Evolutionary conservation across 148 eudicot genomes (phyloP).

Genomic region (Amaranthus cruentus): DNA sequence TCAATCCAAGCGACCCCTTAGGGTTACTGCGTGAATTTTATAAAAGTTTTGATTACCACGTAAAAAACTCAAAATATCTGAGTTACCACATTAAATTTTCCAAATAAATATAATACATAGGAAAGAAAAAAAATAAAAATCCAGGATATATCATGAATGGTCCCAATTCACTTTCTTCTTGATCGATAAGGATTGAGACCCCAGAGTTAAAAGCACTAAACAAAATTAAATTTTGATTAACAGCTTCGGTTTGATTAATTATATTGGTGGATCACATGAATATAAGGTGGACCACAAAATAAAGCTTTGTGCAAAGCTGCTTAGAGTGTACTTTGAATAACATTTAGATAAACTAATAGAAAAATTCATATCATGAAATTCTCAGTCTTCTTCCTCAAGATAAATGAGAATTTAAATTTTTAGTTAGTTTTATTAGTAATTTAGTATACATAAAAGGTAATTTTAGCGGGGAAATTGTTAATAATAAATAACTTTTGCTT

Average conservation of each 20-base stretch:
- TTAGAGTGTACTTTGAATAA: constrained; percentile 1
- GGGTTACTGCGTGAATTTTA: too few relatives aligned
- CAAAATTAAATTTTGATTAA: background rate
- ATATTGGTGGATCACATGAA: constrained; percentile 21
- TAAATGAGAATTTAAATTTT: too few relatives aligned
- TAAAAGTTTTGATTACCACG: too few relatives aligned
- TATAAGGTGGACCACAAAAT: constrained; percentile 1
- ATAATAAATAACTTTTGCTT: too few relatives aligned
- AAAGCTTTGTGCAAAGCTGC: constrained; percentile 7
- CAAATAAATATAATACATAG: background rate
- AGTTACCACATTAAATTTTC: background rate
- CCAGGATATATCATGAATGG: background rate
- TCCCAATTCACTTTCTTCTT: constrained; percentile 3
- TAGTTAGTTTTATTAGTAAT: too few relatives aligned
- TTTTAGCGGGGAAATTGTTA: too few relatives aligned
- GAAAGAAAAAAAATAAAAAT: background rate
- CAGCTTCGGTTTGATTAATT: constrained; percentile 4
- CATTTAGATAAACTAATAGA: background rate
- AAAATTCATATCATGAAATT: too few relatives aligned
- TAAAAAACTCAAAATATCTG: too few relatives aligned
- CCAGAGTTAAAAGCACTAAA: constrained; percentile 14
- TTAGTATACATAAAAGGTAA: too few relatives aligned
- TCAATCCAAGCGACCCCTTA: too few relatives aligned
- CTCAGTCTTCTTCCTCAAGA: too few relatives aligned
- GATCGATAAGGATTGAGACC: background rate